Evolutionary conservation across 108 stramenopile genomes (phyloP), one percentile per base, ranked within the genome.

Genomic region (Skeletonema tropicum): DNA sequence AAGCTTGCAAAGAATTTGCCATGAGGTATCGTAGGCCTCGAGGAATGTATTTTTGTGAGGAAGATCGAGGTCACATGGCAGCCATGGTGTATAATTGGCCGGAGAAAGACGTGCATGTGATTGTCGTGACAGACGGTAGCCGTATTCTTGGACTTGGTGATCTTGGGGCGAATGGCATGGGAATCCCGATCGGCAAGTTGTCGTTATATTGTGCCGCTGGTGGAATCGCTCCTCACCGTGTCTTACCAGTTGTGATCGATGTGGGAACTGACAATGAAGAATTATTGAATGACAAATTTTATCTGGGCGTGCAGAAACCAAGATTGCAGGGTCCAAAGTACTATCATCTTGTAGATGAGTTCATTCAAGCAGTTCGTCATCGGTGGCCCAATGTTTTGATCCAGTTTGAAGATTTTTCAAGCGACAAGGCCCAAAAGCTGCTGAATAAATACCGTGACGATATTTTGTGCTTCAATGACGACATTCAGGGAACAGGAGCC

Each of bases 381-480:
- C 85, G 96, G n/a, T 98, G 97, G 95, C 96, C 97, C 39, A 75
- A 92, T 65, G 95, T 90, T 6, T 74, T 96, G 33, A 88, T 96
- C 11, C 97, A 99, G 77, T 99, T 99, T 89, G 99, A 99, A 85
- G 99, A 99, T 90, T 99, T 99, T 67, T 82, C 88, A 19, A 82
- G 79, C 55, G 88, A 90, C 61, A 89, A 91, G 57, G 94, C 94
- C 7, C 94, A 94, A 77, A 86, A 71, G 19, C 86, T 99, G 31
- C 85, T 99, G 72, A 94, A 99, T 64, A 86, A 90, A 31, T 98
- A 97, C 87, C 88, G 97, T 29, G 62, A 96, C 57, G 68, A 89
- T 21, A 86, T 91, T 52, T 73, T 96, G 25, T 98, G 96, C 82
- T 99, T 99, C 86, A 99, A 99, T 84, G 99, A 99, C 80, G 99